phyloP scores from a whole-genome alignment of 352 stramenopile species.

The Pythium insidiosum region DNA sequence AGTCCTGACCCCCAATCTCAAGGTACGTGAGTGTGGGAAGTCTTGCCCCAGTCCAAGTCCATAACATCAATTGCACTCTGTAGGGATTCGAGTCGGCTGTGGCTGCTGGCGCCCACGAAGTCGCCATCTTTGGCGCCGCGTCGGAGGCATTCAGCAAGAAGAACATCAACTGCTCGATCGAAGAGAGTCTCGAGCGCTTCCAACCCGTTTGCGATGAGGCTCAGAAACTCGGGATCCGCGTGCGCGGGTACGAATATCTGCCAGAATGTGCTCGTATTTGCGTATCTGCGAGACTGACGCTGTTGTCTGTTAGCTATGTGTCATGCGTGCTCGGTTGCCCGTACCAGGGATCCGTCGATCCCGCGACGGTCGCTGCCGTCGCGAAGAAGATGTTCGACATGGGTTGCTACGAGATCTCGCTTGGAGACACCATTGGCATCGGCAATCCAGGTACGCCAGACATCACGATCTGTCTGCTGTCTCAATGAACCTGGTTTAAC shows the following conservation, averaged over 20 bases:
- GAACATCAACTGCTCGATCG: slow-evolving; percentile 97
- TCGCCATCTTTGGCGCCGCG: slow-evolving; percentile 94
- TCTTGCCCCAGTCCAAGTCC: not conserved
- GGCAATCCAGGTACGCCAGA: slow-evolving; percentile 83
- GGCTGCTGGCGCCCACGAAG: slow-evolving; percentile 81
- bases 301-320: slow-evolving; percentile 70
- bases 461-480: not conserved
- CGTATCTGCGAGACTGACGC: not conserved
- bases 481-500: not conserved
- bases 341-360: slow-evolving; percentile 89
- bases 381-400: slow-evolving; percentile 85
- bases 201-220: slow-evolving; percentile 83
- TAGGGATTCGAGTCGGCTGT: slow-evolving; percentile 86
- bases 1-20: slow-evolving; percentile 92
- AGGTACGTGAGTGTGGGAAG: slow-evolving; percentile 29
- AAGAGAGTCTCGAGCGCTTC: slow-evolving; percentile 93
- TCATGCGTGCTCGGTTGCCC: slow-evolving; percentile 96
- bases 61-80: not conserved
- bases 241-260: slow-evolving; percentile 63
- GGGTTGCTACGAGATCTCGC: slow-evolving; percentile 93
- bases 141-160: slow-evolving; percentile 93
- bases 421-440: slow-evolving; percentile 93
- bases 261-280: not conserved
- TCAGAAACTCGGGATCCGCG: slow-evolving; percentile 62
- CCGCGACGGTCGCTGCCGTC: slow-evolving; percentile 78